These are phyloP conservation scores for Polytrichum formosum DNA, from an alignment of 225 moss, liverwort and hornwort genomes.

Conservation along the genomic window DNA sequence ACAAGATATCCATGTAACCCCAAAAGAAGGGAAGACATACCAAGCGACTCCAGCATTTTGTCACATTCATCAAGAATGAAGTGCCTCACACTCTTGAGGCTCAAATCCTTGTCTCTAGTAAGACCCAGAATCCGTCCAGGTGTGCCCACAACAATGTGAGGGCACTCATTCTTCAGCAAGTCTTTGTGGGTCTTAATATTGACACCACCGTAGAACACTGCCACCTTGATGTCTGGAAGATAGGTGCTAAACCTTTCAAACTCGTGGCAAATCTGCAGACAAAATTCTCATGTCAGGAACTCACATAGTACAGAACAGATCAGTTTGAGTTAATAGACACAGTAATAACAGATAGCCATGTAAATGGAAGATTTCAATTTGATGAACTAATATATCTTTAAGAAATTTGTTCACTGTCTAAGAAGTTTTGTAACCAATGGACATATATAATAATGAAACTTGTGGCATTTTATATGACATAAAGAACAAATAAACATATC, in stretches of 20 bases:
- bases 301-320: too few species aligned
- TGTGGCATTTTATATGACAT: too few species aligned
- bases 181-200: constrained; percentile 98
- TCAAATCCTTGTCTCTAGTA: constrained; percentile 94
- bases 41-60: constrained; percentile 99
- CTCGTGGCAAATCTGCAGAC: constrained; percentile 79
- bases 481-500: too few species aligned
- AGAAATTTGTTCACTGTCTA: too few species aligned
- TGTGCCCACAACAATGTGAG: constrained; percentile 94
- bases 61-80: constrained; percentile 99
- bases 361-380: too few species aligned
- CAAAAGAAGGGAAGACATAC: constrained; percentile 42
- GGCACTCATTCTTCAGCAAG: constrained; percentile 91
- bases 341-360: too few species aligned
- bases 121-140: constrained; percentile 87
- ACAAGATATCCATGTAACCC: neutral
- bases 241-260: constrained; percentile 95
- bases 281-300: too few species aligned
- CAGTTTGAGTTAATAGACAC: too few species aligned
- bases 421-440: too few species aligned
- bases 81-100: constrained; percentile 95
- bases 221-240: constrained; percentile 91
- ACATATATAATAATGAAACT: too few species aligned
- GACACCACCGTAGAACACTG: constrained; percentile 94
- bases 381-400: too few species aligned